phyloP scores from a whole-genome alignment of 176 grass and related monocot genomes.

The Aegilops sharonensis region DNA sequence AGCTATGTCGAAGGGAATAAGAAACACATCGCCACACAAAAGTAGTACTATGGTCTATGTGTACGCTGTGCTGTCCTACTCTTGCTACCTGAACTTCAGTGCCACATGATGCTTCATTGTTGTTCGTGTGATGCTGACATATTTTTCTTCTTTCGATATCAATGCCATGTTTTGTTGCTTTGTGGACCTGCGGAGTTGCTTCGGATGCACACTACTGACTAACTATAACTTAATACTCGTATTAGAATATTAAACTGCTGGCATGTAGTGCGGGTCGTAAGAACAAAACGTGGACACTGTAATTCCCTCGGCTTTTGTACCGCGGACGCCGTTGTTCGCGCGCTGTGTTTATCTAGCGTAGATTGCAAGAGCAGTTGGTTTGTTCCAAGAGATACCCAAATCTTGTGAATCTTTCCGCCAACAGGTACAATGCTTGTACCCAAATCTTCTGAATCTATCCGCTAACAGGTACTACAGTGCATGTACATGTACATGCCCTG shows the following conservation, averaged over 20 bases:
- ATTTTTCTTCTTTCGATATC: neutral
- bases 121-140: neutral
- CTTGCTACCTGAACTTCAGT: slow-evolving; percentile 9
- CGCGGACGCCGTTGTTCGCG: neutral
- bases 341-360: neutral
- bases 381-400: neutral
- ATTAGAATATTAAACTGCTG: neutral
- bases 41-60: neutral
- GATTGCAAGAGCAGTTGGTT: neutral
- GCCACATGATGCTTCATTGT: neutral
- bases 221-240: too few relatives aligned
- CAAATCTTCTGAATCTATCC: slow-evolving; percentile 2
- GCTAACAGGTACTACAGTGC: neutral
- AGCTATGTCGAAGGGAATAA: neutral
- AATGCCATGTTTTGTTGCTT: neutral
- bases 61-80: neutral
- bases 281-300: slow-evolving; percentile 21
- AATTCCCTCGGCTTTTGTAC: neutral
- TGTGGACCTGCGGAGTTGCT: neutral
- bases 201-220: neutral
- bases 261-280: neutral
- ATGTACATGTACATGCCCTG: neutral
- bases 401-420: slow-evolving; percentile 12
- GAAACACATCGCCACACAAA: neutral
- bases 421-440: neutral